A percentile compares a stretch with the other conserved stretches of the same genome.
These are phyloP conservation scores for Coelastrella sp. DNA, from an alignment of 139 green algal genomes.

Conservation along the genomic window DNA sequence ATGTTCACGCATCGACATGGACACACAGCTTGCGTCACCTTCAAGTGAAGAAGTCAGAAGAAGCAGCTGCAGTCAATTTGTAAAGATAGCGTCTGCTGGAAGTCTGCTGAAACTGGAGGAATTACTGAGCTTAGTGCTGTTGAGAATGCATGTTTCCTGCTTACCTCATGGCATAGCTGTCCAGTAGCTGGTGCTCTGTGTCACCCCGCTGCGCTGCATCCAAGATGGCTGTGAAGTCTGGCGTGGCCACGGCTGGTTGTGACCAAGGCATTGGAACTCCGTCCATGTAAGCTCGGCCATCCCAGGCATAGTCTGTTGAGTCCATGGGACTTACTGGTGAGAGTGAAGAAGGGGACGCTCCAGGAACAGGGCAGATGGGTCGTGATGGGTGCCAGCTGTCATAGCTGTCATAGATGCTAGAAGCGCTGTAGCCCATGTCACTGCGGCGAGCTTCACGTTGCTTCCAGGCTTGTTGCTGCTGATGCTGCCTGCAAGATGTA, in stretches of 20 bases:
- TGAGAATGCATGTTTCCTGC: not conserved
- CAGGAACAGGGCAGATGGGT: conserved; percentile 23
- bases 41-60: not conserved
- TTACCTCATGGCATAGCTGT: conserved; percentile 38
- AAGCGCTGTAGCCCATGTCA: too few species aligned
- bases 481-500: conserved; percentile 25
- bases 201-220: conserved; percentile 14
- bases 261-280: not conserved
- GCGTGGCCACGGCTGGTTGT: not conserved
- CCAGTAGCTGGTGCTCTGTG: not conserved
- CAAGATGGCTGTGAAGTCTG: conserved; percentile 30
- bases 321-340: not conserved
- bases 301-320: conserved; percentile 3
- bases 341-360: not conserved
- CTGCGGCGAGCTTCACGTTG: not conserved
- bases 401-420: not conserved
- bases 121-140: too few species aligned
- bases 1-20: not conserved
- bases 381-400: not conserved
- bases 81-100: too few species aligned
- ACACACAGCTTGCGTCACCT: not conserved
- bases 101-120: too few species aligned
- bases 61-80: not conserved
- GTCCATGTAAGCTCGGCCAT: not conserved
- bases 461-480: conserved; percentile 7